Percentiles rank a stretch among this genome's conserved stretches.
Conservation (phyloP, 257 asterid species). For the Solanum pinnatisectum region DNA sequence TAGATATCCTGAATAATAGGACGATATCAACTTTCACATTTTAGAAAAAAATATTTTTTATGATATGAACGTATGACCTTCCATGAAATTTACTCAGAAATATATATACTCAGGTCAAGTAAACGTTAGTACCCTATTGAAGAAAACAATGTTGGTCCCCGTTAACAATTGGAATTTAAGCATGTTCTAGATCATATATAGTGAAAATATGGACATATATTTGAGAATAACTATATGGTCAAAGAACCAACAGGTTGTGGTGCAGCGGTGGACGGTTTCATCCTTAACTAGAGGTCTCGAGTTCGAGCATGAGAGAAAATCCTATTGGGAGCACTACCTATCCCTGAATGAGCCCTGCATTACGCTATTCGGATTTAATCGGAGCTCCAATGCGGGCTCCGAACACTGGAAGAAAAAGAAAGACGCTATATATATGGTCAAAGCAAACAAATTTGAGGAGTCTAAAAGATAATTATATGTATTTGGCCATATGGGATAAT, state of each 20-base stretch:
- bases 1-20: not conserved
- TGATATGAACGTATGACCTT: not conserved
- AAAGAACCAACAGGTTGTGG: too few species aligned
- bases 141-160: not conserved
- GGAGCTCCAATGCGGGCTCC: accelerated
- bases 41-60: too few species aligned
- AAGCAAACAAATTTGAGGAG: not conserved
- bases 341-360: too few species aligned
- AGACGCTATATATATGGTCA: not conserved
- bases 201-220: not conserved
- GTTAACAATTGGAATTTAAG: not conserved
- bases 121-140: not conserved
- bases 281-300: too few species aligned
- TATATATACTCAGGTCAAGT: not conserved
- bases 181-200: not conserved
- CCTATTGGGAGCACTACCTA: too few species aligned
- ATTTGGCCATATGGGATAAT: not conserved
- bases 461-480: not conserved
- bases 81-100: not conserved
- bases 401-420: accelerated
- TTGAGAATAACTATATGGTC: not conserved
- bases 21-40: not conserved
- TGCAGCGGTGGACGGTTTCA: accelerated
- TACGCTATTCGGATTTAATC: accelerated
- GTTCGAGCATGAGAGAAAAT: accelerated